Base-by-base conservation (phyloP, 1,284 basidiomycete genomes). In the Blastosporella zonata region DNA sequence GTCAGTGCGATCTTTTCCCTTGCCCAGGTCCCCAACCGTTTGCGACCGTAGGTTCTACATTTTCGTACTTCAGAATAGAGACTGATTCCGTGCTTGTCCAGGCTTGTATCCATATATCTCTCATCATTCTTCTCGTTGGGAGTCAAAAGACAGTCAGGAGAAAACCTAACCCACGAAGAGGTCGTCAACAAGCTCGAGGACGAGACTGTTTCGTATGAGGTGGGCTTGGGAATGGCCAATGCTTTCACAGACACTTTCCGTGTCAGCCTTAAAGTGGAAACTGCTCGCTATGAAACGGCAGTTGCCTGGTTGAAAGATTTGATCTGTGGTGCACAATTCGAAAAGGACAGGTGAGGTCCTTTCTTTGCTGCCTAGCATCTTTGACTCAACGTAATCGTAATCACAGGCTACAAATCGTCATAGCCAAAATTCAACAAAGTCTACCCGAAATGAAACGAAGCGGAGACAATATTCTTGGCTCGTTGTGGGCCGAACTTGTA, bases 371-470 rank as follows among this genome's bases (percentile, higher is more conserved):
- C 15, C 7, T 38, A 7, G 23, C 43, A 22, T 7, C 12, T 43
- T 54, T 27, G 18, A 28, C 33, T 46, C 18, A 48, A 13, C 22
- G 38, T 3, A 33, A n/a, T 13, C 22, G 38, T 3, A 33, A n/a
- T 21, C 22, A 22, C 47, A 93, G 93, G 44, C 72, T 99, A 28
- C 83, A 87, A 60, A 85, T 99, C 35, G 86, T 84, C 35, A 75
- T 92, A 34, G 91, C 93, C 20, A 98, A 98, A 70, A 81, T 93
- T 43, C 82, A 90, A 35, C 96, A 98, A 66, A 86, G 86, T 21
- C 74, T 99, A n/a, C 97, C 97, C 0, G 87, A 94, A 61, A 77
- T 92, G 63, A 99, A 98, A 75, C 81, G 97, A 38, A 89, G 93
- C 60, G 97, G 95, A 1, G 82, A 75, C 60, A 85, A 81, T 18